A percentile compares a stretch with the other conserved stretches of the same genome.
phyloP scores from a whole-genome alignment of 1,284 basidiomycete genomes.

The Tausonia pullulans region DNA sequence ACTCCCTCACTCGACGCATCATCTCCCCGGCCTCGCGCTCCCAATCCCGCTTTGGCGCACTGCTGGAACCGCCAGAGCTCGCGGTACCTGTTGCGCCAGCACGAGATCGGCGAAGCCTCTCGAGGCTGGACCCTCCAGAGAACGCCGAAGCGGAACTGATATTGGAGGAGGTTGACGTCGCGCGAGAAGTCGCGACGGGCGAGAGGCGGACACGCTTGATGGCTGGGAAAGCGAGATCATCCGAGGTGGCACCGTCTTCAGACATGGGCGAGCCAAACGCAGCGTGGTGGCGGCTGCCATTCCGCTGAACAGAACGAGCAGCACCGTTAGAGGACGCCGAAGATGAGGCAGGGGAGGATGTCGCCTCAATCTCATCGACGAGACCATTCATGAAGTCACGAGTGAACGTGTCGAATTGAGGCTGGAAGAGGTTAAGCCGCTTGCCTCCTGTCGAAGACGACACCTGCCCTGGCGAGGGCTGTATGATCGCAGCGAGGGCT shows the following conservation, averaged over 20 bases:
- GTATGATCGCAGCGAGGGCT: not conserved
- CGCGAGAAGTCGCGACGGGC: not conserved
- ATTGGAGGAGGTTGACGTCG: not conserved
- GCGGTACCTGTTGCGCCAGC: not conserved
- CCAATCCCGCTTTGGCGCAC: constrained; percentile 7
- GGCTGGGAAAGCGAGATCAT: constrained; percentile 2
- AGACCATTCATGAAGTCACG: constrained; percentile 81
- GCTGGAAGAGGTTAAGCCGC: constrained; percentile 66
- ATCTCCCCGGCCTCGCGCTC: constrained; percentile 14
- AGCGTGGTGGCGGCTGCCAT: too few species aligned
- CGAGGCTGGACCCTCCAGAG: not conserved
- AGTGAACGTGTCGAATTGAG: constrained; percentile 86
- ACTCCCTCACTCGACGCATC: constrained; percentile 7
- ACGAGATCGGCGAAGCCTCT: not conserved
- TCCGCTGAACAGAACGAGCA: too few species aligned
- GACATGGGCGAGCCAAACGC: too few species aligned
- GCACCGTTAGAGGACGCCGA: not conserved
- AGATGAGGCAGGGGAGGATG: not conserved
- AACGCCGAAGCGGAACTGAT: too few species aligned
- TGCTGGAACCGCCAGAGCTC: not conserved
- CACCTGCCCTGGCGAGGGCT: not conserved
- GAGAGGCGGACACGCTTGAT: constrained; percentile 5
- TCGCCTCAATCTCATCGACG: constrained; percentile 49
- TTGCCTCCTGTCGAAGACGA: not conserved
- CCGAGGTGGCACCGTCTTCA: not conserved